Conservation (phyloP, 257 asterid genomes). For the Oldenlandia corymbosa region DNA sequence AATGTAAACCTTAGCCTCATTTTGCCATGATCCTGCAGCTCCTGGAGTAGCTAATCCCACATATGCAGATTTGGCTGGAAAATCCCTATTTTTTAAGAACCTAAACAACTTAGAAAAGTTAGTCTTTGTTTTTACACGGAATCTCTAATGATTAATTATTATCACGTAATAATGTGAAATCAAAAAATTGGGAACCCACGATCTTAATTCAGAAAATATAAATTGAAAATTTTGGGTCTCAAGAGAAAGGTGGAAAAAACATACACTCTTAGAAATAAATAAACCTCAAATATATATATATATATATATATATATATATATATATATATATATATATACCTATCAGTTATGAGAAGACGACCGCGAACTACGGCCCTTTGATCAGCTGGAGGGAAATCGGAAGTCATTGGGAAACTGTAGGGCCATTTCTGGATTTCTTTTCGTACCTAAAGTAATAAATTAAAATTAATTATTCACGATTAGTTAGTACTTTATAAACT, state of each 20-base stretch:
- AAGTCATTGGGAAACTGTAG: slow-evolving; percentile 57
- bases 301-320: background rate
- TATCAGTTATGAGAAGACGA: slow-evolving; percentile 47
- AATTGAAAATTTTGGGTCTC: background rate
- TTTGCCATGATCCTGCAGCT: slow-evolving; percentile 71
- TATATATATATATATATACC: slow-evolving; percentile 13
- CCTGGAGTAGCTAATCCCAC: slow-evolving; percentile 77
- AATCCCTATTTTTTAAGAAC: slow-evolving; percentile 6
- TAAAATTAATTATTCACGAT: too few species aligned
- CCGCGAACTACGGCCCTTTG: slow-evolving; percentile 59
- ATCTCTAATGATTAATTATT: too few species aligned
- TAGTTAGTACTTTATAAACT: background rate
- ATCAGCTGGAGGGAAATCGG: slow-evolving; percentile 35
- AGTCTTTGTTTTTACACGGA: too few species aligned
- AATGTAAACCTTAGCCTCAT: slow-evolving; percentile 41
- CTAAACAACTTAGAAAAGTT: too few species aligned
- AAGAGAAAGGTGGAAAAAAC: background rate
- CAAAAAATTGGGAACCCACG: too few species aligned
- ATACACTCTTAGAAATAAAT: too few species aligned
- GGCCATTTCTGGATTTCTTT: slow-evolving; percentile 72
- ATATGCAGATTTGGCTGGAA: slow-evolving; percentile 45
- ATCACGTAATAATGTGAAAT: too few species aligned
- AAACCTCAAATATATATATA: background rate
- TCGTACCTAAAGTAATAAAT: slow-evolving; percentile 16
- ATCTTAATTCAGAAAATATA: too few species aligned